Base-by-base conservation (phyloP, 495 filamentous ascomycete species). In the Cercophora newfieldiana region DNA sequence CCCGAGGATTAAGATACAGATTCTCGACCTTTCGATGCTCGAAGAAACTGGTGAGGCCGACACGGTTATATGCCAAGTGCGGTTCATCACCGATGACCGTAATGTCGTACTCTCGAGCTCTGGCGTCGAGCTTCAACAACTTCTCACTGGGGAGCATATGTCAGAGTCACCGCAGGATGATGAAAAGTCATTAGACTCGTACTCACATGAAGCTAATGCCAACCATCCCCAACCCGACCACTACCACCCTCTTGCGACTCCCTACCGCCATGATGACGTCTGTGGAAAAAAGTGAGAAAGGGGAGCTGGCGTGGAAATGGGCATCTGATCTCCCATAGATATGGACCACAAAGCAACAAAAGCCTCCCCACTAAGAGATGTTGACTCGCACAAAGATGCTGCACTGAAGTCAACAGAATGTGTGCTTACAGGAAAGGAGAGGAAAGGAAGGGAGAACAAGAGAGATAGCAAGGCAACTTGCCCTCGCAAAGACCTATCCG, bases 221-320 rank as follows among this genome's bases (percentile, higher is more conserved):
- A 48, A 98, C 94, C 94, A 98, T 98, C 10, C 94, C 94, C 77
- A 98, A 77, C 8, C 94, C 94, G 26, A 97, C 92, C 31, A 98
- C 86, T 0, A 97, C 92, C 33, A 97, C 81, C 71, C 83, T 89
- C 69, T 92, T 91, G 59, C 89, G 78, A 58, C 67, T 55, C n/a
- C 67, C 71, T 47, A 65, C 61, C 1, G 77, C 71, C 79, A 81
- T 81, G 18, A 29, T 69, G 71, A 19, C 28, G 58, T 51, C 31
- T 2, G 8, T 31, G 7, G 55, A 2, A 0, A 29, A 16, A 12
- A n/a, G 24, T 19, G 37, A 26, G 21, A 16, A 25, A 26, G 19
- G 3, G 8, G 24, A 37, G 31, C n/a, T 22, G 49, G n/a, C 50
- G 26, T 14, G 2, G 10, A 44, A 16, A 2, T 44, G 4, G 37